These are phyloP conservation scores for Raffaelea albimanens DNA, from an alignment of 2,329 filamentous ascomycete species.

Conservation along the genomic window DNA sequence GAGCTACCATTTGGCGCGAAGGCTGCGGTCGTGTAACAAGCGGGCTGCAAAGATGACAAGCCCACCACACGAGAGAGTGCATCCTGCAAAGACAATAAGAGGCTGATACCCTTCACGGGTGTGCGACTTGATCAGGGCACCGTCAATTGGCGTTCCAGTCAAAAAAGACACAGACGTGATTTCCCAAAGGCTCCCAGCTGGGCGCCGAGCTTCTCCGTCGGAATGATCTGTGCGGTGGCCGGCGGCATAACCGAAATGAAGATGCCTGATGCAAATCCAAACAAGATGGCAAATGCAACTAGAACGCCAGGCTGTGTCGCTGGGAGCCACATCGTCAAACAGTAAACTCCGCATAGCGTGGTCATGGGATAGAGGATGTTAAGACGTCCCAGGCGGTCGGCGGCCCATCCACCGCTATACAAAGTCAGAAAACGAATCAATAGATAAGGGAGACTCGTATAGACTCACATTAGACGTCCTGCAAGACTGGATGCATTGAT, in stretches of 20 bases:
- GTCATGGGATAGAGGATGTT: not conserved
- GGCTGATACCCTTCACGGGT: not conserved
- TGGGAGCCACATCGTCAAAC: not conserved
- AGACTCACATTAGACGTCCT: not conserved
- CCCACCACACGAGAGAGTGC: not conserved
- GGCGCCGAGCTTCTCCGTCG: not conserved
- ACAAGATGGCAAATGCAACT: not conserved
- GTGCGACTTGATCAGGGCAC: not conserved
- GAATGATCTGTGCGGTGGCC: not conserved
- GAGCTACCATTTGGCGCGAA: not conserved
- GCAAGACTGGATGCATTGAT: not conserved
- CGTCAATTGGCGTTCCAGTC: not conserved
- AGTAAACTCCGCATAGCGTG: not conserved
- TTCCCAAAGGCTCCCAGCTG: not conserved
- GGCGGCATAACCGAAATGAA: not conserved
- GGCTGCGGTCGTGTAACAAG: not conserved
- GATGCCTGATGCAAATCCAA: not conserved
- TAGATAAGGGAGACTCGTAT: not conserved
- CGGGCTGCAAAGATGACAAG: not conserved
- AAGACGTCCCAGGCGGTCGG: not conserved
- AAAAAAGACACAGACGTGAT: not conserved
- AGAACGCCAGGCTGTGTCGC: not conserved
- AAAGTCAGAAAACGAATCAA: not conserved
- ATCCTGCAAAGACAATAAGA: not conserved
- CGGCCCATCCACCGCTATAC: not conserved